Evolutionary conservation across 495 filamentous ascomycete species (phyloP), one percentile per base, ranked within the genome.

Genomic region (Aspergillus nidulans): DNA sequence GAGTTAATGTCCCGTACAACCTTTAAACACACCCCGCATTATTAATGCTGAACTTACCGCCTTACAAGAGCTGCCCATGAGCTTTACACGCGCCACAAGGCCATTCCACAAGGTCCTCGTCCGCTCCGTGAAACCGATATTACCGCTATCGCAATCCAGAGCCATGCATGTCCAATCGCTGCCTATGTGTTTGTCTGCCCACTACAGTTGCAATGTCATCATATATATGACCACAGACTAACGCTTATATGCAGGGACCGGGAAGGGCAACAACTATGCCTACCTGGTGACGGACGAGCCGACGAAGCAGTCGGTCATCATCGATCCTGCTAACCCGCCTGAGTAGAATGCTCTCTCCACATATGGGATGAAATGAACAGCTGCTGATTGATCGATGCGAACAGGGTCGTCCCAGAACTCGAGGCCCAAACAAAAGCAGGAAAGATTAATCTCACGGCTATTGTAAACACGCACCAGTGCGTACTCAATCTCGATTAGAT

Each of bases 401-500:
- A 4, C 56, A 96, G 94, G 63, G 95, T 98, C 24, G 73, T 84
- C 0, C 92, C 94, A 0, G 80, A 89, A 6, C 68, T 98, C 41
- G 81, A 91, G 69, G 74, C 86, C 54, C 84, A 88, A 54, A 86
- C 92, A 24, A 63, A 82, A 13, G 72, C 74, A 41, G 84, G 86
- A 3, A 81, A 83, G 56, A 91, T 95, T 64, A 90, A 95, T 57
- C 75, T 98, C 19, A 90, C 79, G 2, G 88, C 84, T 8, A 95
- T 98, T 68, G 84, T 97, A 53, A 98, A 97, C 62, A 98, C 94
- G 1, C 94, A 98, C 63, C 95, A 97, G 92, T 96, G 76, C 68
- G 87, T 67, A 25, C 21, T 26, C 34, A n/a, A 3, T 21, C 4
- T 25, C 42, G 16, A 18, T 5, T 20, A 18, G 21, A 4, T n/a